Evolutionary conservation across 768 basidiomycete genomes (phyloP).

Genomic region (Porphyrellus cyaneotinctus): DNA sequence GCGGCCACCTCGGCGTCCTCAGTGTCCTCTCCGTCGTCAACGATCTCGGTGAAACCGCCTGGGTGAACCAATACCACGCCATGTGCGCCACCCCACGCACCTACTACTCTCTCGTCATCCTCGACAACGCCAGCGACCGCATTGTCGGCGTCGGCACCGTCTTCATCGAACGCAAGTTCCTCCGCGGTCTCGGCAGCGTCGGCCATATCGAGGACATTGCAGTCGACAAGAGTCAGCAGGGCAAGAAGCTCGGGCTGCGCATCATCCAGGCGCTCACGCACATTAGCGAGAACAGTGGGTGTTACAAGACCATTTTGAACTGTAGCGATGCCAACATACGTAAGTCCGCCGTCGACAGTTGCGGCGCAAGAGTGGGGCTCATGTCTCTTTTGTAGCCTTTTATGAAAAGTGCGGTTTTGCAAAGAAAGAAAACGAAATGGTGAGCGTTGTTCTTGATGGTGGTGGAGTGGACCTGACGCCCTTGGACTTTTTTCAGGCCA

Average conservation of each 20-base stretch:
- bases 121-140: constrained; percentile 66
- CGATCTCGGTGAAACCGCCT: constrained; percentile 62
- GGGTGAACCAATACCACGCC: constrained; percentile 63
- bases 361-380: constrained; percentile 4
- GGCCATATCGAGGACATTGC: constrained; percentile 99
- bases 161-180: constrained; percentile 93
- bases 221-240: constrained; percentile 83
- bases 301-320: constrained; percentile 98
- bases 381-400: constrained; percentile 57
- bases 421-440: constrained; percentile 95
- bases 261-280: constrained; percentile 83
- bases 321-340: constrained; percentile 89
- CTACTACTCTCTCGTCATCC: constrained; percentile 84
- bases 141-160: constrained; percentile 83
- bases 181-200: constrained; percentile 76
- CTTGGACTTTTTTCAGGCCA: constrained; percentile 39
- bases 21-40: constrained; percentile 65
- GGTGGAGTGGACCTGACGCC: constrained; percentile 7
- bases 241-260: constrained; percentile 84
- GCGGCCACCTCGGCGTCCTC: constrained; percentile 84
- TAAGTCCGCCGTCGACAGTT: constrained; percentile 41
- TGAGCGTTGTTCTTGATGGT: constrained; percentile 23
- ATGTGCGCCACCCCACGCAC: constrained; percentile 54
- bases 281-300: constrained; percentile 74
- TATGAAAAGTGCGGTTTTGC: constrained; percentile 94